Base-by-base conservation (phyloP, 768 basidiomycete species). In the Pleurotus giganteus region DNA sequence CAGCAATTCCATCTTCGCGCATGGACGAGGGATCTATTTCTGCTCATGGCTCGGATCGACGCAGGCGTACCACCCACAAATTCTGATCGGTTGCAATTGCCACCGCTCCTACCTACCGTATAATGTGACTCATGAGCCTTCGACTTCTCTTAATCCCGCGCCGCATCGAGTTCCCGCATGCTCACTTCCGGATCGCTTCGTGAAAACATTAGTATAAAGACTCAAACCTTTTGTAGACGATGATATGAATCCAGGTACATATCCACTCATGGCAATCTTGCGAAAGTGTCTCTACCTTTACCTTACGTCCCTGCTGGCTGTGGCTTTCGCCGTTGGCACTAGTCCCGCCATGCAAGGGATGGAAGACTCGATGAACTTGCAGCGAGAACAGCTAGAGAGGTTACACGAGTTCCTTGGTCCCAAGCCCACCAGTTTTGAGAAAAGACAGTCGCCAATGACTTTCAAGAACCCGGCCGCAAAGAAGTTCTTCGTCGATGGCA, bases 391-490 rank as follows among this genome's bases (percentile, higher is more conserved):
- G 49, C 58, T 75, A n/a, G 66, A 65, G 37, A 67, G 76, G 13
- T 57, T 80, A 60, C 63, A 58, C 32, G 66, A 71, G 42, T 73
- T 79, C 50, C 58, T 79, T 27, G 72, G 66, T 21, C 68, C 75
- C 15, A 57, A 63, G 5, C 43, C 55, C 17, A 43, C 61, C 44
- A 19, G 56, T 27, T 24, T 49, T 32, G 26, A 17, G 50, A 72
- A 74, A 64, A 77, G 76, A 66, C 63, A 53, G 61, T 58, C 7
- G 69, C 13, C 42, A 46, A 80, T 88, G 57, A 84, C 81, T 0
- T 89, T 88, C 66, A 65, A 71, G 5, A 86, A 88, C 60, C 83
- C 85, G 29, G 77, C 72, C 23, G 85, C 85, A 2, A 71, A 80
- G 19, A 56, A 74, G 53, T 80, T 78, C 57, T 69, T 74, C 17